These are phyloP conservation scores for Syzygium jambos DNA, from an alignment of 345 rosid species.

Conservation along the genomic window DNA sequence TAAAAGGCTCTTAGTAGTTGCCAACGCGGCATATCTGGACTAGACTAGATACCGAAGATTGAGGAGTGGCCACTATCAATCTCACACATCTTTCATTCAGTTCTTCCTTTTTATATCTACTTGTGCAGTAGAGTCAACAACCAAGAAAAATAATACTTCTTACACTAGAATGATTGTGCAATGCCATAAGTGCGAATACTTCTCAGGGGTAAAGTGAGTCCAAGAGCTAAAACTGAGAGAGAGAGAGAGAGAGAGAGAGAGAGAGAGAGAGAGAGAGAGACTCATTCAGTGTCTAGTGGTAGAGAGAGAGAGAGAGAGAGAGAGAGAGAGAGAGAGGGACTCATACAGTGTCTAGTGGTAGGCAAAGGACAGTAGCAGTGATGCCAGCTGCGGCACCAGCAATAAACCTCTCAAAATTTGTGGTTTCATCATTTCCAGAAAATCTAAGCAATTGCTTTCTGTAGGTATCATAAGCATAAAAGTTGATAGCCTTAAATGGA, in stretches of 20 bases:
- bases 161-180: neutral
- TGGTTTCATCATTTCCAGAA: constrained; percentile 62
- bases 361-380: constrained; percentile 80
- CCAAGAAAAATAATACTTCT: neutral
- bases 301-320: neutral
- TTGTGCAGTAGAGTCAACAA: neutral
- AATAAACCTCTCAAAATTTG: constrained; percentile 81
- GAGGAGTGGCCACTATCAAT: neutral
- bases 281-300: too few relatives aligned
- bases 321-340: neutral
- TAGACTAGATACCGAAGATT: neutral
- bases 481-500: constrained; percentile 89
- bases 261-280: neutral
- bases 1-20: neutral
- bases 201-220: neutral
- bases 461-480: constrained; percentile 83
- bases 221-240: neutral
- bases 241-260: neutral
- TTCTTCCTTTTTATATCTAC: neutral
- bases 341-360: constrained; percentile 94
- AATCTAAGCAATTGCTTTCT: constrained; percentile 52
- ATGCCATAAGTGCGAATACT: neutral
- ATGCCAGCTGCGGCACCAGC: constrained; percentile 98
- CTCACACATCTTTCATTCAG: neutral
- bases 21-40: neutral